A percentile compares a stretch with the other conserved stretches of the same genome.
phyloP scores from a whole-genome alignment of 495 filamentous ascomycete species.

The Clavariopsis aquatica region DNA sequence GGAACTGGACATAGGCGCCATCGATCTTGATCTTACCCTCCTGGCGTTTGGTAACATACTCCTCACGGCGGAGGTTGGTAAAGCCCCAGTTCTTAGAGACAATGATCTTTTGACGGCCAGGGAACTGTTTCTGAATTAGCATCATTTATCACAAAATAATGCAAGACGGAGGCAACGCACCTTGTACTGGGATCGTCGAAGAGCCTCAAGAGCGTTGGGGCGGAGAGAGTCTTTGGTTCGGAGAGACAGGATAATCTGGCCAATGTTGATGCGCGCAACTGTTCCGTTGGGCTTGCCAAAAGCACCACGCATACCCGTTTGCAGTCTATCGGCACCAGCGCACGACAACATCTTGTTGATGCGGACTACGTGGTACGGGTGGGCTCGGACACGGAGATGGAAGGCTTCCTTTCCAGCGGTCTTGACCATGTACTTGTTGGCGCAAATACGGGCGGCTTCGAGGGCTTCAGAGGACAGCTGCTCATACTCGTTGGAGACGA shows the following conservation, averaged over 20 bases:
- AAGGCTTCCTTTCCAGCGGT: conserved; percentile 97
- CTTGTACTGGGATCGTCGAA: conserved; percentile 99
- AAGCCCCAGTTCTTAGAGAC: conserved; percentile 99
- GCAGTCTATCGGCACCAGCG: conserved; percentile 98
- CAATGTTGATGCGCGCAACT: conserved; percentile 98
- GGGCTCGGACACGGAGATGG: conserved; percentile 96
- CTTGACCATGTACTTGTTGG: conserved; percentile 80
- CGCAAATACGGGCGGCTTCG: conserved; percentile 95
- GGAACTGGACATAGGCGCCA: conserved; percentile 99
- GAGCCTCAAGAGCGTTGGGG: conserved; percentile 91
- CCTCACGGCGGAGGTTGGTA: conserved; percentile 94
- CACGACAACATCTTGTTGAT: conserved; percentile 99
- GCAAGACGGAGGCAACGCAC: neutral
- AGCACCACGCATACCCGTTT: conserved; percentile 99
- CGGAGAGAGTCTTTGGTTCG: conserved; percentile 93
- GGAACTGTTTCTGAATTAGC: conserved; percentile 61
- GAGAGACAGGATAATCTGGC: conserved; percentile 95
- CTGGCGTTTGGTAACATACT: conserved; percentile 90
- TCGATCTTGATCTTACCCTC: conserved; percentile 88
- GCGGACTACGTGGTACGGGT: conserved; percentile 99
- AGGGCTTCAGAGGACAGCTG: conserved; percentile 98
- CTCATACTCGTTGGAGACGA: conserved; percentile 99
- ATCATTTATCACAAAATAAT: neutral
- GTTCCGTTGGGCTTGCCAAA: conserved; percentile 98
- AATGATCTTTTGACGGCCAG: conserved; percentile 99